These are phyloP conservation scores for Achaetomiella virescens DNA, from an alignment of 495 filamentous ascomycete genomes.

Conservation along the genomic window DNA sequence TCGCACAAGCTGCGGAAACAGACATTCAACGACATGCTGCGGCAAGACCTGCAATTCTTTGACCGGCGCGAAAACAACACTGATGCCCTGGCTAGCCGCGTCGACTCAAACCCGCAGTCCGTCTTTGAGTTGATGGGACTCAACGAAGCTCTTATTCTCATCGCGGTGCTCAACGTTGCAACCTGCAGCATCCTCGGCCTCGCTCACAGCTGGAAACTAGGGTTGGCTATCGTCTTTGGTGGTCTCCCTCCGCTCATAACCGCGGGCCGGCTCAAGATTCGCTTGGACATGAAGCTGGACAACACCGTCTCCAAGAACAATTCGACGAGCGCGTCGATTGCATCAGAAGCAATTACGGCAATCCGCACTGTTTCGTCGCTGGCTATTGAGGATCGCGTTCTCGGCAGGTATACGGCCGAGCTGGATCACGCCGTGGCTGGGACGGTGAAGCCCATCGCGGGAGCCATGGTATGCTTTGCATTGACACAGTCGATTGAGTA, in stretches of 20 bases:
- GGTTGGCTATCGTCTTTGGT: constrained; percentile 69
- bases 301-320: constrained; percentile 21
- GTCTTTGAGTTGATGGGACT: constrained; percentile 84
- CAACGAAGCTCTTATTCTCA: constrained; percentile 74
- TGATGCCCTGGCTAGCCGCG: constrained; percentile 63
- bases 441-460: constrained; percentile 59
- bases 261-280: constrained; percentile 84
- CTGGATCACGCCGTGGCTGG: constrained; percentile 55
- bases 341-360: constrained; percentile 83
- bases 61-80: constrained; percentile 71
- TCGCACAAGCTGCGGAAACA: constrained; percentile 65
- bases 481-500: constrained; percentile 63
- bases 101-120: constrained; percentile 50
- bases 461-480: constrained; percentile 69
- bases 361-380: constrained; percentile 92
- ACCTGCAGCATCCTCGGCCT: constrained; percentile 60
- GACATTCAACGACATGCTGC: constrained; percentile 76
- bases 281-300: constrained; percentile 73
- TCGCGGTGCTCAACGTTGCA: constrained; percentile 66
- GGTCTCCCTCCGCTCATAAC: constrained; percentile 67
- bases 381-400: constrained; percentile 74
- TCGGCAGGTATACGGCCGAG: constrained; percentile 59
- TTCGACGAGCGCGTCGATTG: constrained; percentile 65
- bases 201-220: constrained; percentile 83
- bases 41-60: constrained; percentile 88